Percentiles rank a stretch among this genome's conserved stretches.
phyloP scores from a whole-genome alignment of 208 protist species.

The Acanthamoeba lugdunensis region DNA sequence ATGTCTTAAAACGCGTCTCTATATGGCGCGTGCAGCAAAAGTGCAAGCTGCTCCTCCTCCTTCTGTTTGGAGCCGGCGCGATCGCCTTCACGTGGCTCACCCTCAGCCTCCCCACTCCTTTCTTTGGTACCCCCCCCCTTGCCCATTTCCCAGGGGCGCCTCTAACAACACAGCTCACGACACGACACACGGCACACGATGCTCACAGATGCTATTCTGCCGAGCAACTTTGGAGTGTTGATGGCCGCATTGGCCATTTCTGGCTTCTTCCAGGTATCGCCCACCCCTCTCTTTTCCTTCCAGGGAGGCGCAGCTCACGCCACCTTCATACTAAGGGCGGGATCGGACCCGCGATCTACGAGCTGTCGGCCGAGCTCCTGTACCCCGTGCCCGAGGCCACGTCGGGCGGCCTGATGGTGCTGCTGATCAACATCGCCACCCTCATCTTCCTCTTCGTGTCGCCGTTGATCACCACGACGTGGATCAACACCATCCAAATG shows the following conservation, averaged over 20 bases:
- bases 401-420: constrained; percentile 43
- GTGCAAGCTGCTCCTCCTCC: constrained; percentile 41
- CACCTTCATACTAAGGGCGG: not conserved
- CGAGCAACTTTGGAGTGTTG: constrained; percentile 37
- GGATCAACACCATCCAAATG: constrained; percentile 52
- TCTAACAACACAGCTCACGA: too few relatives aligned
- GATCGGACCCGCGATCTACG: constrained; percentile 17
- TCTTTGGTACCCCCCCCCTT: not conserved
- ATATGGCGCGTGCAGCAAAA: not conserved
- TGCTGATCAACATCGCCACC: constrained; percentile 50
- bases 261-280: constrained; percentile 10
- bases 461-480: constrained; percentile 4
- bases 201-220: not conserved
- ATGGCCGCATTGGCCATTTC: not conserved
- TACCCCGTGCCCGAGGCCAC: constrained; percentile 54
- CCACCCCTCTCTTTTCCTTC: not conserved
- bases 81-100: constrained; percentile 37
- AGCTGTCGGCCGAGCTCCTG: constrained; percentile 62
- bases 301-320: too few relatives aligned
- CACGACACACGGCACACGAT: too few relatives aligned
- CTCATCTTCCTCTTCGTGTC: constrained; percentile 47
- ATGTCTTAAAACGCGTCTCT: too few relatives aligned
- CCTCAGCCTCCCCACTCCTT: constrained; percentile 53
- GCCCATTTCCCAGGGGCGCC: too few relatives aligned
- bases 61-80: not conserved